These are phyloP conservation scores for Meredithiella fracta DNA, from an alignment of 2,329 filamentous ascomycete genomes.

Conservation along the genomic window DNA sequence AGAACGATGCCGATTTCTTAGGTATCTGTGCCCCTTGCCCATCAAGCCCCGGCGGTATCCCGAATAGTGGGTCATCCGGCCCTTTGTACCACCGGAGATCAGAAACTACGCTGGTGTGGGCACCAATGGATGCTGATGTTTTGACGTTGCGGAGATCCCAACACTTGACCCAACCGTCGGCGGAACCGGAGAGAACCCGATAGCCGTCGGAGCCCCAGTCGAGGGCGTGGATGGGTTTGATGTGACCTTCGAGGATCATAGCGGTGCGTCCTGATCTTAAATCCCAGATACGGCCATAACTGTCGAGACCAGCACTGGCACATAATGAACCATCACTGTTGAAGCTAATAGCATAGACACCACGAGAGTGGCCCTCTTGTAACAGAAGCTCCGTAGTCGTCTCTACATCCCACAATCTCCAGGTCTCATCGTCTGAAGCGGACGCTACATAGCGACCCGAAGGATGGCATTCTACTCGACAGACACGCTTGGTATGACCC, in stretches of 20 bases:
- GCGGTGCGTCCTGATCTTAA: conserved; percentile 79
- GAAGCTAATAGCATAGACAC: conserved; percentile 81
- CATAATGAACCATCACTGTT: conserved; percentile 81
- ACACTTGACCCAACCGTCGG: conserved; percentile 91
- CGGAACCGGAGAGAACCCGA: conserved; percentile 80
- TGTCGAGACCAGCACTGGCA: conserved; percentile 84
- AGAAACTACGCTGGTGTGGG: conserved; percentile 79
- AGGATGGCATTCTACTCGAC: conserved; percentile 85
- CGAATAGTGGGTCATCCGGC: conserved; percentile 53
- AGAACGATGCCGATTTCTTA: conserved; percentile 80
- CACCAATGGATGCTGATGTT: conserved; percentile 69
- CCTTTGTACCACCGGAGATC: conserved; percentile 93
- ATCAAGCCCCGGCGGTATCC: conserved; percentile 38
- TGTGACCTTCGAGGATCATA: conserved; percentile 79
- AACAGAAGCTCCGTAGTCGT: conserved; percentile 69
- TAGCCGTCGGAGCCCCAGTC: conserved; percentile 89
- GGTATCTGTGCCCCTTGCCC: conserved; percentile 52
- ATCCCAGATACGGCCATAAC: conserved; percentile 92
- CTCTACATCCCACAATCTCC: conserved; percentile 88
- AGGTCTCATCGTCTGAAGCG: conserved; percentile 89
- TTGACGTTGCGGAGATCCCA: conserved; percentile 91
- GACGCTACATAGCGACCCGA: conserved; percentile 80
- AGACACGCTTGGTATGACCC: conserved; percentile 76
- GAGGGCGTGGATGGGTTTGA: conserved; percentile 81
- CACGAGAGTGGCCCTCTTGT: conserved; percentile 88